Base-by-base conservation (phyloP, 1,284 basidiomycete genomes). In the Tetrapyrgos nigripes region DNA sequence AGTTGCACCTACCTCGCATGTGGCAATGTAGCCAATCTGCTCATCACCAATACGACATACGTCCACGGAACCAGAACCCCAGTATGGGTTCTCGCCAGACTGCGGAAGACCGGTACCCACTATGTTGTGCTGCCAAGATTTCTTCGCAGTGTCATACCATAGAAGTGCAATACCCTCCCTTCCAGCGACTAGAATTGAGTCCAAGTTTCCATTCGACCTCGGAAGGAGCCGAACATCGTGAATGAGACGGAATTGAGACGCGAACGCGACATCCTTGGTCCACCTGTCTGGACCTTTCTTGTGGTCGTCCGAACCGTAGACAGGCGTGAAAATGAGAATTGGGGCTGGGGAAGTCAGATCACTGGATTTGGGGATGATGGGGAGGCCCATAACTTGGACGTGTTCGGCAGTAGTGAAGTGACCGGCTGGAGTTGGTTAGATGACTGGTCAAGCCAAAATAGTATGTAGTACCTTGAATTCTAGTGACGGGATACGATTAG, bases 41-140 rank as follows among this genome's bases (percentile, higher is more conserved):
- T 74, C 71, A 33, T 67, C 65, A 17, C 60, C 59, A 14, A 73
- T 67, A 23, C 62, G 59, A 14, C 56, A 58, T 2, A 72, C 59
- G 26, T 67, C 68, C 9, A 68, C 68, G 17, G 70, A 70, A 6
- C 66, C 68, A 9, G 66, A 62, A 14, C 70, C 70, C 68, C 68
- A 70, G 46, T 63, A 69, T 11, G 61, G 65, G 45, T 66, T 61
- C 26, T 26, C 62, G 2, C 21, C 45, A 17, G 35, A 10, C 10
- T 28, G 53, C 11, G 61, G 62, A 29, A 70, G 47, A 3, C 71
- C 71, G 13, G 55, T 60, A 1, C 71, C 71, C 45, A 73, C 51
- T 19, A 63, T 62, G 54, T 50, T 57, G 44, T 61, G 62, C 48
- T 60, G 46, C 62, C 62, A 62, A 4, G 24, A 35, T 2, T 35